Evolutionary conservation across 202 grass and related monocot species (phyloP), one percentile per base, ranked within the genome.

Genomic region (Zizania palustris): DNA sequence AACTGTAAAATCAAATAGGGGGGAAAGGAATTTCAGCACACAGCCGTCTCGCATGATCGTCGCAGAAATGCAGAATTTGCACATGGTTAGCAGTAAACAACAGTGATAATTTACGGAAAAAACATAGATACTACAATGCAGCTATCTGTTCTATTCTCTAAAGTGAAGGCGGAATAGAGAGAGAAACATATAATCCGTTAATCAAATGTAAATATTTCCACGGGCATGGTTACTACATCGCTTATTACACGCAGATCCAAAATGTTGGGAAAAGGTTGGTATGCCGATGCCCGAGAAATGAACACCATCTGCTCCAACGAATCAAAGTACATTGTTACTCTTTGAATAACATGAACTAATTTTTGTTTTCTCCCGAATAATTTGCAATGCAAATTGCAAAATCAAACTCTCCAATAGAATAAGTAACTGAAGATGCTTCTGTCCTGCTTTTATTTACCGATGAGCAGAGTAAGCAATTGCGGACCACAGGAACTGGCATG

Each of bases 381-480:
- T 45, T 37, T 6, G 16, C 61, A 51, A 12, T 67, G 50, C 67
- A 87, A 78, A 83, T 28, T 28, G 28, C 28, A 28, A 28, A 28
- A 87, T 73, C 28, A 37, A 78, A 78, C 19, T 78, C 79, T 73
- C 80, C 43, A 38, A 48, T 82, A 33, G 44, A 12, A 40, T 11
- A 21, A 72, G 18, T 48, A 77, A 64, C 60, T 72, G 33, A 66
- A 45, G 39, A 20, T 49, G 57, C 45, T 45, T 46, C 9, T 16
- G 21, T 50, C 71, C 34, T 65, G 42, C 35, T 60, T 60, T 87
- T 87, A 87, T 83, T 74, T 83, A 82, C 74, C 6, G 22, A 55
- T 55, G 62, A 41, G 28, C 68, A 40, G 39, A 61, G 51, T 69
- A 36, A 62, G 34, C 11, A 54, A 63, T 16, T 62, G 19, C 19